Percentiles rank a stretch among this genome's conserved stretches.
These are phyloP conservation scores for Marasmius tenuissimus DNA, from an alignment of 1,284 basidiomycete species.

Conservation along the genomic window DNA sequence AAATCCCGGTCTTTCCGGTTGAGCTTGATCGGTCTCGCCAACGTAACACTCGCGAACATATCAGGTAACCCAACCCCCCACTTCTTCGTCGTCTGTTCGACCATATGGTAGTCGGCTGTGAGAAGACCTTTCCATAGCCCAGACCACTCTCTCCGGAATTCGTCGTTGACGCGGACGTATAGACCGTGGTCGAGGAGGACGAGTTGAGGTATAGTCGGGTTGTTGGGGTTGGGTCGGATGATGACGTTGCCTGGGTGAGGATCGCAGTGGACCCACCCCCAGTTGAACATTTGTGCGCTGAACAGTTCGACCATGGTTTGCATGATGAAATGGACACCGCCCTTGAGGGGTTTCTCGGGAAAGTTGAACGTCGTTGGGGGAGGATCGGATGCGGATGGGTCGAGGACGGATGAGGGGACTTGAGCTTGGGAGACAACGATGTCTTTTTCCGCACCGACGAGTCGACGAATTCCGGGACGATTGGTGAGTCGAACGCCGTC, in stretches of 20 bases:
- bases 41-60: slow-evolving; percentile 72
- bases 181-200: slow-evolving; percentile 90
- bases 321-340: slow-evolving; percentile 69
- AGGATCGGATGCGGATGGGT: slow-evolving; percentile 4
- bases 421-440: slow-evolving; percentile 13
- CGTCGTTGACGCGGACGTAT: slow-evolving; percentile 68
- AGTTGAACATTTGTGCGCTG: slow-evolving; percentile 83
- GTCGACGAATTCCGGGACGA: slow-evolving; percentile 47
- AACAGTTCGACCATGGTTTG: slow-evolving; percentile 82
- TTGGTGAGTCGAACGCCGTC: slow-evolving; percentile 81
- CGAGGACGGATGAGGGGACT: slow-evolving; percentile 12
- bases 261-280: slow-evolving; percentile 85
- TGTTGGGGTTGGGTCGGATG: slow-evolving; percentile 69
- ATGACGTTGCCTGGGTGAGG: slow-evolving; percentile 86
- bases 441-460: slow-evolving; percentile 53
- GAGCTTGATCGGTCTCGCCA: slow-evolving; percentile 60
- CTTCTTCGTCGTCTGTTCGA: slow-evolving; percentile 59
- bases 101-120: slow-evolving; percentile 62
- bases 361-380: slow-evolving; percentile 19
- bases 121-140: slow-evolving; percentile 80
- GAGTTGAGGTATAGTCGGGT: slow-evolving; percentile 67
- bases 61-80: slow-evolving; percentile 86
- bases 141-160: slow-evolving; percentile 75
- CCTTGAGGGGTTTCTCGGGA: slow-evolving; percentile 45
- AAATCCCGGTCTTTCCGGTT: slow-evolving; percentile 26